Evolutionary conservation across 441 rosid species (phyloP).

Genomic region (Adansonia grandidieri): DNA sequence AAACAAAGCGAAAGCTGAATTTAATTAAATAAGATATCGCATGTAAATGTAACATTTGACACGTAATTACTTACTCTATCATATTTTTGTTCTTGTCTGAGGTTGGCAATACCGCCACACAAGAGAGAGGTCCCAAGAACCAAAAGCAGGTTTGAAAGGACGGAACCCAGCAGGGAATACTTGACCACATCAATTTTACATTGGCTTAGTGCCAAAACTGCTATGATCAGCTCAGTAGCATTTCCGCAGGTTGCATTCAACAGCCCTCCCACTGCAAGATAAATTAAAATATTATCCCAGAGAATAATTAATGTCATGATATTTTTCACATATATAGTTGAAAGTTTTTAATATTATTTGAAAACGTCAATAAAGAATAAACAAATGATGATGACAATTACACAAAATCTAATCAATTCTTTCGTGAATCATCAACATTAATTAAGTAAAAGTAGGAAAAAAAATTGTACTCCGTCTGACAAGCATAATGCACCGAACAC

Average conservation of each 20-base stretch:
- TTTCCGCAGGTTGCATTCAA: slow-evolving; percentile 97
- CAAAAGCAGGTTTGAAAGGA: slow-evolving; percentile 82
- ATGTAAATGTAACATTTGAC: not conserved
- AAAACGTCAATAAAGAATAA: not conserved
- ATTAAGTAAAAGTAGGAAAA: not conserved
- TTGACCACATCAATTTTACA: slow-evolving; percentile 72
- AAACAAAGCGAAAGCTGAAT: not conserved
- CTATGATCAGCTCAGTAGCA: slow-evolving; percentile 93
- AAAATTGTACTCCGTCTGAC: not conserved
- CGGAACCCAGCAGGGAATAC: slow-evolving; percentile 93
- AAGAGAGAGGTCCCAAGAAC: slow-evolving; percentile 91
- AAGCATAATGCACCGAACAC: not conserved
- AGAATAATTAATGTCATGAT: not conserved
- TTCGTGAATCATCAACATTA: not conserved
- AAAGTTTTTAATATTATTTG: not conserved
- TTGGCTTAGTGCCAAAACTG: slow-evolving; percentile 70
- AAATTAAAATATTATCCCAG: slow-evolving; percentile 5
- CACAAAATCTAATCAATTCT: not conserved
- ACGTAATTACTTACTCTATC: slow-evolving; percentile 54
- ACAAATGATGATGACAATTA: not conserved
- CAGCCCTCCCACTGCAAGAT: slow-evolving; percentile 76
- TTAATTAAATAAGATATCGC: not conserved
- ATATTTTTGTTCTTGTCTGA: slow-evolving; percentile 61
- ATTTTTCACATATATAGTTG: not conserved
- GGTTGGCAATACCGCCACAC: slow-evolving; percentile 81